A percentile compares a stretch with the other conserved stretches of the same genome.
phyloP scores from a whole-genome alignment of 352 stramenopile species.

The Pseudoperonospora humuli region DNA sequence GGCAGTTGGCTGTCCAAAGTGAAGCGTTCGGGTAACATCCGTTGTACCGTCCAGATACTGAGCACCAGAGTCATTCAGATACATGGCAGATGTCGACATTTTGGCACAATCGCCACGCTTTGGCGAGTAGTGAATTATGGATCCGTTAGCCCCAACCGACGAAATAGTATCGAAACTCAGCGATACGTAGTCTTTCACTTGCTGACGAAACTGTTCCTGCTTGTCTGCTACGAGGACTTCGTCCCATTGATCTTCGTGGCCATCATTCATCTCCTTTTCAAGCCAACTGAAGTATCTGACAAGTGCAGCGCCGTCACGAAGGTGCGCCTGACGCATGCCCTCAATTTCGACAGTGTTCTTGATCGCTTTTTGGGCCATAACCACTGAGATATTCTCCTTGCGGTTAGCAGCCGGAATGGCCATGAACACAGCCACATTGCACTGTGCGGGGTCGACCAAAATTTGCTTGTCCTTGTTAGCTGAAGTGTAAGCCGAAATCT shows the following conservation, averaged over 20 bases:
- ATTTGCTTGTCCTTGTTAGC: constrained; percentile 51
- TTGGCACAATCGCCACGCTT: constrained; percentile 73
- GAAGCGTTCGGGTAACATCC: constrained; percentile 97
- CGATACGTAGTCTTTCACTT: constrained; percentile 86
- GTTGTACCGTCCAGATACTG: constrained; percentile 99
- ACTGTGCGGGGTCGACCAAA: constrained; percentile 71
- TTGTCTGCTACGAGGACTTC: constrained; percentile 88
- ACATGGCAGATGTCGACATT: constrained; percentile 90
- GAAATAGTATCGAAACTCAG: constrained; percentile 98
- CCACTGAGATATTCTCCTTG: constrained; percentile 67
- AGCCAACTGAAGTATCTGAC: constrained; percentile 93
- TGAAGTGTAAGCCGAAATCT: constrained; percentile 41
- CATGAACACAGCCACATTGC: constrained; percentile 79
- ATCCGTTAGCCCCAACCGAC: constrained; percentile 92
- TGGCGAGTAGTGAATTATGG: constrained; percentile 94
- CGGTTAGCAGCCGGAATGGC: constrained; percentile 62
- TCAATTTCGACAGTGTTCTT: constrained; percentile 94
- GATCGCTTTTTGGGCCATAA: constrained; percentile 84
- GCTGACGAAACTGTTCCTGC: constrained; percentile 80
- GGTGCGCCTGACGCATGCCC: constrained; percentile 91
- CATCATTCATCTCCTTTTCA: constrained; percentile 54
- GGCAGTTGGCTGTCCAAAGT: constrained; percentile 90
- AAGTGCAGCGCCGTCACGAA: constrained; percentile 93
- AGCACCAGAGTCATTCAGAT: constrained; percentile 97
- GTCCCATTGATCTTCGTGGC: constrained; percentile 50